Conservation (phyloP, 2,329 filamentous ascomycete species). For the Fusarium sp. region DNA sequence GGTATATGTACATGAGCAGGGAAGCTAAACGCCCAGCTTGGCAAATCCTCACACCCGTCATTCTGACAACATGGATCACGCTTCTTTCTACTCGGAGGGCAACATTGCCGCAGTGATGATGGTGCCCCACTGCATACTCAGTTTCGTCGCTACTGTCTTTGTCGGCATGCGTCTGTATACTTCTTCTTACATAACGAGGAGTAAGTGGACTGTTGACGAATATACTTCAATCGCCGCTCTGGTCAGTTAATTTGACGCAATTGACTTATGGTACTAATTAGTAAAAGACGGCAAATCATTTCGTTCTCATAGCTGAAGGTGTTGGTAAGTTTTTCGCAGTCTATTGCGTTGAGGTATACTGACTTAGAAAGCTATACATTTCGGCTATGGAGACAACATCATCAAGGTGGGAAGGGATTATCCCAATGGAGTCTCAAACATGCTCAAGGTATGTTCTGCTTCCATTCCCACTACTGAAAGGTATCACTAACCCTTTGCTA, state of each 20-base stretch:
- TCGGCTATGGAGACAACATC: constrained; percentile 7
- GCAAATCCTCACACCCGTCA: not conserved
- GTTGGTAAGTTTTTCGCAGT: no score
- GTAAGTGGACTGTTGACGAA: not conserved
- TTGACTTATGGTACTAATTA: no score
- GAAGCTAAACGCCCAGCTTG: not conserved
- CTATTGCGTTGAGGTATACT: not conserved
- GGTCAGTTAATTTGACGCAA: not conserved
- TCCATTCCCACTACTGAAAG: no score
- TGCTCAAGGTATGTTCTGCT: constrained; percentile 1
- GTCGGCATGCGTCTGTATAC: not conserved
- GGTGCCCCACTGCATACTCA: not conserved
- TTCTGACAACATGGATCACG: not conserved
- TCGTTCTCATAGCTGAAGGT: no score
- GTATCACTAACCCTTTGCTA: not conserved
- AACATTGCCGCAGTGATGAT: not conserved
- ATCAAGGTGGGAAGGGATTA: not conserved
- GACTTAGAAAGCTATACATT: not conserved
- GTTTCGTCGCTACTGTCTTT: not conserved
- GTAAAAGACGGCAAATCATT: no score
- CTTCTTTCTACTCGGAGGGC: not conserved
- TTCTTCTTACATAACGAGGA: not conserved
- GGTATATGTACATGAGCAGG: not conserved
- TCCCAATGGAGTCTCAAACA: not conserved
- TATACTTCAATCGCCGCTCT: not conserved